Evolutionary conservation across 2,329 filamentous ascomycete species (phyloP), one percentile per base, ranked within the genome.

Genomic region (Chrysosporium keratinophilum): DNA sequence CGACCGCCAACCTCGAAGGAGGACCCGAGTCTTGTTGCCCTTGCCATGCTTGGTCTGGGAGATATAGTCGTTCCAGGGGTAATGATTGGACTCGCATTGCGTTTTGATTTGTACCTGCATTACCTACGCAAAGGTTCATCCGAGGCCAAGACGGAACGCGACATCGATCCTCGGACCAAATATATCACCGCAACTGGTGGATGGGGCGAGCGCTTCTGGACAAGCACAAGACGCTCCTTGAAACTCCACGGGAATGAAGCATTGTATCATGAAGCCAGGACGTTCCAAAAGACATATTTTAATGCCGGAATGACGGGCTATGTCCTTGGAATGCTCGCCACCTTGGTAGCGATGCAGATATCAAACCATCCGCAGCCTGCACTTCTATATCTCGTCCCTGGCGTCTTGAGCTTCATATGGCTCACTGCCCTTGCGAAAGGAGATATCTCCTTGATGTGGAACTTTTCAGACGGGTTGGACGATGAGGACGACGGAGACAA

Each of bases 31-130:
- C 65, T 66, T 3, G 62, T 68, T 39, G 67, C 74, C 23, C 64
- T 78, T 60, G 78, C 87, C 51, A 95, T 97, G 79, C 82, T 98
- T 6, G 91, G 91, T 0, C 77, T 97, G 0, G 91, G 91, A n/a
- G 91, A 98, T 65, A 87, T 98, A 55, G 87, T 95, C 1, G 76
- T 98, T 2, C 91, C 91, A 0, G 93, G 91, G 7, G 88, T 97
- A 64, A 84, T 96, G 71, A 85, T 97, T 58, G 88, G 81, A 1
- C 78, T 96, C 41, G 88, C 90, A 1, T 75, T 98, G 20, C 82
- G 91, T n/a, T 95, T 95, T 62, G 91, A 98, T 65, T 76, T 95
- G 6, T 93, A 88, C 72, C 76, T 88, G 52, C 83, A 86, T 71
- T 97, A 97, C 65, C 76, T 85, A 35, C 76, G 76, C 39, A 60